These are phyloP conservation scores for Candida suzukii DNA, from an alignment of 805 yeast species.

Conservation along the genomic window DNA sequence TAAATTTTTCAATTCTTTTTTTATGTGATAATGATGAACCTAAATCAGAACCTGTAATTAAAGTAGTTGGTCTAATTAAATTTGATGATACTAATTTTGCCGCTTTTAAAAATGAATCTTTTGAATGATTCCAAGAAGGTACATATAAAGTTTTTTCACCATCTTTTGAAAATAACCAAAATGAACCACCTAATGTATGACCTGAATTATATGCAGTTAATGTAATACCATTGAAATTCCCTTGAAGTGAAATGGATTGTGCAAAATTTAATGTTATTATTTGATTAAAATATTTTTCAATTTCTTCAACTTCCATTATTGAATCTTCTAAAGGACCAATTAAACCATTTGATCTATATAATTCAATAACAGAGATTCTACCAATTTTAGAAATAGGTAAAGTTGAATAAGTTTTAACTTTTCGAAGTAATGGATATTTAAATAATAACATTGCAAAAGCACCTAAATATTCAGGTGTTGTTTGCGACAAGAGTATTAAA, in stretches of 20 bases:
- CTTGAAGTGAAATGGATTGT: slow-evolving; percentile 62
- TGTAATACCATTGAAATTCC: slow-evolving; percentile 49
- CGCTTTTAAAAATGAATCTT: slow-evolving; percentile 75
- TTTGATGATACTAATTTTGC: slow-evolving; percentile 52
- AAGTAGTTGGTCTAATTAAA: slow-evolving; percentile 70
- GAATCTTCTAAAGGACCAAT: slow-evolving; percentile 64
- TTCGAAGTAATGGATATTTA: slow-evolving; percentile 49
- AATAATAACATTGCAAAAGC: slow-evolving; percentile 65
- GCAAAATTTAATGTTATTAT: slow-evolving; percentile 67
- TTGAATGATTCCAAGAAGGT: slow-evolving; percentile 91
- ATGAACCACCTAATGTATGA: slow-evolving; percentile 87
- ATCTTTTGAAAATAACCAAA: slow-evolving; percentile 72
- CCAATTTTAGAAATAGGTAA: slow-evolving; percentile 88
- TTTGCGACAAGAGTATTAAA: slow-evolving; percentile 76
- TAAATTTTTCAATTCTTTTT: slow-evolving; percentile 55
- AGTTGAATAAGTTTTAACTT: slow-evolving; percentile 78
- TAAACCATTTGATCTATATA: slow-evolving; percentile 64
- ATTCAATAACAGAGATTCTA: slow-evolving; percentile 76
- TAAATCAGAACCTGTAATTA: slow-evolving; percentile 65
- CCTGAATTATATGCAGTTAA: slow-evolving; percentile 88
- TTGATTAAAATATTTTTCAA: slow-evolving; percentile 74
- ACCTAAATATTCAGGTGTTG: slow-evolving; percentile 72
- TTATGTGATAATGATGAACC: slow-evolving; percentile 62
- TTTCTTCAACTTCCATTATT: slow-evolving; percentile 57
- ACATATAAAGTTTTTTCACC: slow-evolving; percentile 83